Conservation (phyloP, 1,284 basidiomycete species). For the Chalciporus piperatoides region DNA sequence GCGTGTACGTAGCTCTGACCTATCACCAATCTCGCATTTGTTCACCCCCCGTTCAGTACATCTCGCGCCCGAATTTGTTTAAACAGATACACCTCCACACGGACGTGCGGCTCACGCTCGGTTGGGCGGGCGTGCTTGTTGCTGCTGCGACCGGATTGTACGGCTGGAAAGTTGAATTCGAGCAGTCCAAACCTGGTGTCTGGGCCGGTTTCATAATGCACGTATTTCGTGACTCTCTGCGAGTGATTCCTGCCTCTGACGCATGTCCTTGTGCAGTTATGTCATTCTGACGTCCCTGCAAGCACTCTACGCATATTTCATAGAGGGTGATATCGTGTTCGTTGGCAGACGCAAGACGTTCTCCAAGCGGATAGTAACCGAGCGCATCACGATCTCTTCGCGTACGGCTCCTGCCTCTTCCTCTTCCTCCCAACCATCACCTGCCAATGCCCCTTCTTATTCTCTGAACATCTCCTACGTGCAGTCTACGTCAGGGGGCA, state of each 20-base stretch:
- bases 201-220: slow-evolving; percentile 75
- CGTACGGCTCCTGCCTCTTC: slow-evolving; percentile 48
- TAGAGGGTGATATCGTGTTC: slow-evolving; percentile 79
- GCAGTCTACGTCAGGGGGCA: slow-evolving; percentile 72
- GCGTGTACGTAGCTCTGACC: slow-evolving; percentile 55
- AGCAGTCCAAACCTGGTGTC: slow-evolving; percentile 76
- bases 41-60: slow-evolving; percentile 49
- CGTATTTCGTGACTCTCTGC: slow-evolving; percentile 30
- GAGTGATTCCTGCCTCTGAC: slow-evolving; percentile 2
- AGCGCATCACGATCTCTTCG: slow-evolving; percentile 72
- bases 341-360: slow-evolving; percentile 81
- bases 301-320: slow-evolving; percentile 74
- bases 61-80: slow-evolving; percentile 77
- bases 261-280: slow-evolving; percentile 49
- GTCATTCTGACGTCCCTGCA: slow-evolving; percentile 65
- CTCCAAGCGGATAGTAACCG: slow-evolving; percentile 82
- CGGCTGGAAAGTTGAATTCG: slow-evolving; percentile 82
- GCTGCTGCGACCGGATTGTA: slow-evolving; percentile 79
- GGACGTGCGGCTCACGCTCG: slow-evolving; percentile 78
- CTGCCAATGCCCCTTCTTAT: slow-evolving; percentile 53
- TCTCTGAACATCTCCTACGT: slow-evolving; percentile 61
- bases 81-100: slow-evolving; percentile 83
- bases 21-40: background rate
- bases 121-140: slow-evolving; percentile 79
- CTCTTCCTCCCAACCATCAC: slow-evolving; percentile 22